phyloP scores from a whole-genome alignment of 2,329 filamentous ascomycete species.

The Amauroascus verrucosus region DNA sequence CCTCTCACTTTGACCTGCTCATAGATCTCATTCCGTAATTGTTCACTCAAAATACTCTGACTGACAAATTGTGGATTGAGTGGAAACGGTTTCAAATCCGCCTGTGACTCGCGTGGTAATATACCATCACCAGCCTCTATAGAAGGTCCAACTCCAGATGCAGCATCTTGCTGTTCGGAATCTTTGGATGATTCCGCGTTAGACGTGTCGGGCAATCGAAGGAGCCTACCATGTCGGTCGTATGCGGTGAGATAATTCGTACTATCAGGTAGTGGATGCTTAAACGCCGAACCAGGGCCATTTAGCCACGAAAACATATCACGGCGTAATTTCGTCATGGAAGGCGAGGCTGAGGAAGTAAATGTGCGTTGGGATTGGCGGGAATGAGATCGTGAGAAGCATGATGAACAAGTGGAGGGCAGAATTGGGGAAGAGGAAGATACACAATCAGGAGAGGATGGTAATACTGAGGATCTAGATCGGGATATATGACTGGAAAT shows the following conservation, averaged over 20 bases:
- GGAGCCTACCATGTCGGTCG: conserved; percentile 40
- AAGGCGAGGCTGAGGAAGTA: conserved; percentile 3
- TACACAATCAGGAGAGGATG: neutral
- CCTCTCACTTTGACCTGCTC: conserved; percentile 54
- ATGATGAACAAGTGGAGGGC: neutral
- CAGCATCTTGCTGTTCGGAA: conserved; percentile 24
- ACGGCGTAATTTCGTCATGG: conserved; percentile 35
- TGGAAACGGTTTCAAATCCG: conserved; percentile 54
- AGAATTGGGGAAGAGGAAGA: conserved; percentile 11
- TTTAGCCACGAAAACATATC: conserved; percentile 41
- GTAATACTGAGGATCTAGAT: conserved; percentile 22
- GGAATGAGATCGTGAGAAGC: conserved; percentile 11
- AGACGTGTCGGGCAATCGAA: conserved; percentile 25
- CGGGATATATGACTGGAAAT: conserved; percentile 17
- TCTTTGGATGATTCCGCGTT: conserved; percentile 7
- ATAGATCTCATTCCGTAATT: conserved; percentile 64
- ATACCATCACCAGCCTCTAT: neutral
- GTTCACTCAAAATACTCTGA: conserved; percentile 62
- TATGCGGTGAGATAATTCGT: conserved; percentile 50
- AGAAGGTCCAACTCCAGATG: neutral
- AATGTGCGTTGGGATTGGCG: conserved; percentile 15
- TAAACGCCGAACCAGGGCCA: conserved; percentile 42
- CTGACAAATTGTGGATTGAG: conserved; percentile 61
- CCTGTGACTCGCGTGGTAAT: neutral
- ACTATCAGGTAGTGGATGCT: conserved; percentile 39